Base-by-base conservation (phyloP, 108 stramenopile species). In the Nitzschia sp. region DNA sequence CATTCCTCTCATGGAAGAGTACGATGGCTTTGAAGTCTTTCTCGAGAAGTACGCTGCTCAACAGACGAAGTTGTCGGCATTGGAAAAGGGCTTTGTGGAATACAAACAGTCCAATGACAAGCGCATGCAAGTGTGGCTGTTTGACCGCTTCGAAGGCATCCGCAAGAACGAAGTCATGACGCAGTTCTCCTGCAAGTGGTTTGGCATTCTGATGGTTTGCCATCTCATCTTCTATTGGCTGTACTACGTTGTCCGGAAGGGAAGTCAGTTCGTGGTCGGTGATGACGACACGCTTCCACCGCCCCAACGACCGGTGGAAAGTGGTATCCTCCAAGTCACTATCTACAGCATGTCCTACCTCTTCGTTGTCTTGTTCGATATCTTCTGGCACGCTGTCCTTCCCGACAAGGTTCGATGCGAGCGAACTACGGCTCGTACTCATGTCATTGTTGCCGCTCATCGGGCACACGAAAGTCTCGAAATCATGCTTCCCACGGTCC, bases 351-450 rank as follows among this genome's bases (percentile, higher is more conserved):
- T 62, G 61, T 8, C 43, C 37, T 62, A 62, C 21, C 8, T 62
- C 61, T 46, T 62, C 43, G 21, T 62, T 8, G 61, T 62, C 9
- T 39, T 62, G 11, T 62, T 62, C 8, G 61, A 62, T 42, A 62
- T 62, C 43, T 62, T 62, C 10, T 62, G 61, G 61, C 43, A 44
- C 3, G 43, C 43, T 20, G 43, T 62, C 17, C 11, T 24, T 25
- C 61, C 61, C 43, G 61, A 62, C 61, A n/a, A 24, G 19, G 61
- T 62, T 46, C 61, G 61, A n/a, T 62, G 61, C 21, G 61, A 62
- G 21, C 61, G 61, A 1, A 62, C 61, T 0, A 62, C 61, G 15
- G 61, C 61, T 44, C 43, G 22, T 3, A 44, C 61, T 2, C 61
- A 62, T 44, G 61, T 62, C 61, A 62, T 62, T 46, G 61, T 62